Conservation (phyloP, 2,329 filamentous ascomycete species). For the Trichoderma sp. region DNA sequence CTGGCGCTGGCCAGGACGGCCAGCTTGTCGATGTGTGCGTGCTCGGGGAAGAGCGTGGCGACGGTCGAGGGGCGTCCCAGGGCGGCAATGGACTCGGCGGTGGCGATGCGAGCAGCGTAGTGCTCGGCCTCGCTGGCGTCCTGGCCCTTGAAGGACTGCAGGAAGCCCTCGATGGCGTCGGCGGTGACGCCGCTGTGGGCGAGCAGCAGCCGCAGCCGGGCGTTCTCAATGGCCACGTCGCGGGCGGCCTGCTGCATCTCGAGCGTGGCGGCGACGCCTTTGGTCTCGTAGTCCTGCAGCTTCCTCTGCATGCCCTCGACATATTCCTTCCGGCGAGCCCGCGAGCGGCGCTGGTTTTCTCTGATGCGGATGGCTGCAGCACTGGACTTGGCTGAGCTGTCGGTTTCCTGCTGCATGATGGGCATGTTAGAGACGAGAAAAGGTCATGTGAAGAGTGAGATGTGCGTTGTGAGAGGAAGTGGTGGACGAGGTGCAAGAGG, state of each 20-base stretch:
- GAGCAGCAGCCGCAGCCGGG: slow-evolving; percentile 48
- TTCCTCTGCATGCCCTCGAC: slow-evolving; percentile 51
- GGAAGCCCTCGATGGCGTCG: slow-evolving; percentile 47
- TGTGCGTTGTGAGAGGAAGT: neutral
- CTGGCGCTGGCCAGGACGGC: slow-evolving; percentile 46
- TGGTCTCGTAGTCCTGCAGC: slow-evolving; percentile 52
- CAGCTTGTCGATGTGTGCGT: slow-evolving; percentile 41
- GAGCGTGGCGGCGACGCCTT: slow-evolving; percentile 51
- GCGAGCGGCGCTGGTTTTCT: slow-evolving; percentile 57
- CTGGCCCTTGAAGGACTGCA: slow-evolving; percentile 42
- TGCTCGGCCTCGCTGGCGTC: slow-evolving; percentile 36
- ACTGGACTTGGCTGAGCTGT: slow-evolving; percentile 34
- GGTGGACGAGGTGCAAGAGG: neutral
- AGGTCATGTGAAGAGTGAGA: too few relatives aligned
- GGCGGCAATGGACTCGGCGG: slow-evolving; percentile 19
- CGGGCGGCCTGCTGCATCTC: slow-evolving; percentile 59
- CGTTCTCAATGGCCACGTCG: slow-evolving; percentile 53
- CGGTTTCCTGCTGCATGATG: slow-evolving; percentile 21
- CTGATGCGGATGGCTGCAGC: slow-evolving; percentile 47
- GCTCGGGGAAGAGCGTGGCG: slow-evolving; percentile 27
- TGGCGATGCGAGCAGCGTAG: slow-evolving; percentile 15
- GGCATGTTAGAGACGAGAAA: neutral
- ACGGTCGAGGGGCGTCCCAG: slow-evolving; percentile 19
- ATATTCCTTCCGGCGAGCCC: slow-evolving; percentile 55
- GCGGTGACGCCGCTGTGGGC: slow-evolving; percentile 43